phyloP scores from a whole-genome alignment of 2,329 filamentous ascomycete species.

The Raffaelea arxii region DNA sequence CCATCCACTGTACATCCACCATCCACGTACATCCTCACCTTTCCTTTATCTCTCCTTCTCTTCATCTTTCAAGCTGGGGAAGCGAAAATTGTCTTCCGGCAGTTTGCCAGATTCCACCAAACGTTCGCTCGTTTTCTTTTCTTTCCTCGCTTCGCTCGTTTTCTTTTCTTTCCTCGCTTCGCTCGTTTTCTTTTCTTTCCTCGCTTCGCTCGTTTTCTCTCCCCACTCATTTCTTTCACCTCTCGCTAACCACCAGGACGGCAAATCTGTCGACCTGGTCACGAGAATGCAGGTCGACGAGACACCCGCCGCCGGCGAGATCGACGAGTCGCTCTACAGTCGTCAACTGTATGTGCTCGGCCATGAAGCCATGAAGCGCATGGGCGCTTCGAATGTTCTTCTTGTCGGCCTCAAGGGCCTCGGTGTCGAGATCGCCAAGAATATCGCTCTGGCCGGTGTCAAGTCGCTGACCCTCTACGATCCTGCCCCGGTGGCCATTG shows the following conservation, averaged over 20 bases:
- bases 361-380: slow-evolving; percentile 92
- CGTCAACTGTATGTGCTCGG: slow-evolving; percentile 63
- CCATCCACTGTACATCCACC: slow-evolving; percentile 14
- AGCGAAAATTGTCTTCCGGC: slow-evolving; percentile 56
- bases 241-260: no score
- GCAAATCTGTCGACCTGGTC: slow-evolving; percentile 54
- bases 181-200: no score
- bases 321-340: slow-evolving; percentile 66
- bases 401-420: slow-evolving; percentile 87
- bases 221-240: neutral
- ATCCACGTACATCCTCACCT: slow-evolving; percentile 12
- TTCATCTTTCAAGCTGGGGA: slow-evolving; percentile 44
- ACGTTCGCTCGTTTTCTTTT: slow-evolving; percentile 23
- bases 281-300: slow-evolving; percentile 58
- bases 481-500: slow-evolving; percentile 70
- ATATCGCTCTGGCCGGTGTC: slow-evolving; percentile 93
- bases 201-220: no score
- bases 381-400: slow-evolving; percentile 92
- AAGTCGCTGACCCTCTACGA: slow-evolving; percentile 95
- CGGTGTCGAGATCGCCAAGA: slow-evolving; percentile 97
- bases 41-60: neutral
- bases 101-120: slow-evolving; percentile 47
- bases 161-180: no score
- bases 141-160: no score
- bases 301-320: slow-evolving; percentile 41